Percentiles rank a stretch among this genome's conserved stretches.
These are phyloP conservation scores for Saturnispora zaruensis DNA, from an alignment of 805 yeast species.

Conservation along the genomic window DNA sequence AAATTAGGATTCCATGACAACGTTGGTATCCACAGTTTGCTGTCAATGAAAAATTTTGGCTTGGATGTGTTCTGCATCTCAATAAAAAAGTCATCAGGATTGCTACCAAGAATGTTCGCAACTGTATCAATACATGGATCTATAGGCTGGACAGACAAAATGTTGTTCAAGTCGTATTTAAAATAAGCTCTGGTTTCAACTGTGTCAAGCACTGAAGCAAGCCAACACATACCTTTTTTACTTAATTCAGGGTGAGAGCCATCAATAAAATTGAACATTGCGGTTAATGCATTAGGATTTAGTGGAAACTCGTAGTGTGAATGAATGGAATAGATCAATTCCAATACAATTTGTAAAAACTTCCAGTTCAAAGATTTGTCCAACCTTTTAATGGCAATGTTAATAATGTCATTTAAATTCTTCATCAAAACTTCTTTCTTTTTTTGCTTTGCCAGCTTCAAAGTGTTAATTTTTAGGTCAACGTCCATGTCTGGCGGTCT, in stretches of 20 bases:
- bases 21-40: slow-evolving; percentile 54
- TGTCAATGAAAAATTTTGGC: slow-evolving; percentile 52
- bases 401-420: slow-evolving; percentile 36
- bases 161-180: slow-evolving; percentile 36
- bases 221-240: slow-evolving; percentile 49
- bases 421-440: slow-evolving; percentile 40
- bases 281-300: slow-evolving; percentile 32
- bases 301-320: slow-evolving; percentile 41
- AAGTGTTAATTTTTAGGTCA: slow-evolving; percentile 46
- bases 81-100: slow-evolving; percentile 31
- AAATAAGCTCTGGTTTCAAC: slow-evolving; percentile 20
- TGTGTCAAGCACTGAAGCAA: slow-evolving; percentile 39
- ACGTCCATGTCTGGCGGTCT: slow-evolving; percentile 52
- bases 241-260: slow-evolving; percentile 65
- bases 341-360: slow-evolving; percentile 38
- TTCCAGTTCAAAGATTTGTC: slow-evolving; percentile 44
- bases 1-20: slow-evolving; percentile 61
- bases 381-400: slow-evolving; percentile 24
- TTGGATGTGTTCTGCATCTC: slow-evolving; percentile 43
- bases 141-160: slow-evolving; percentile 24
- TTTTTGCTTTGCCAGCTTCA: slow-evolving; percentile 52
- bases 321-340: slow-evolving; percentile 45
- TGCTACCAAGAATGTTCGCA: slow-evolving; percentile 13
- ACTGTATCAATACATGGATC: slow-evolving; percentile 21
- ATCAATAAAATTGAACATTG: slow-evolving; percentile 39